Evolutionary conservation across 345 rosid genomes (phyloP), one percentile per base, ranked within the genome.

Genomic region (Noccaea bulbosa): DNA sequence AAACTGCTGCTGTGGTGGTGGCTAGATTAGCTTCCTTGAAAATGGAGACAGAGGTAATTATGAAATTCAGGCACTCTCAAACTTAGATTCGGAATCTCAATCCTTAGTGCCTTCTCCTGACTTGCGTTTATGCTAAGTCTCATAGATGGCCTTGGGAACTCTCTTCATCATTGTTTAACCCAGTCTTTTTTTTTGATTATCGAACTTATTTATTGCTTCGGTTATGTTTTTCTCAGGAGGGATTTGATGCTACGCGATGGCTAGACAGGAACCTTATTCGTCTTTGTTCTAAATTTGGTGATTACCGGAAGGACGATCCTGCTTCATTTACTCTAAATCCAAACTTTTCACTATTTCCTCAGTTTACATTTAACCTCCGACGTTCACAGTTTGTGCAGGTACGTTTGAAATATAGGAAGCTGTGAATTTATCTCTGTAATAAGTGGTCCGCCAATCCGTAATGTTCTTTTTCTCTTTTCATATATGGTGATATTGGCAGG

Each of bases 351-450:
- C 77, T 95, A 75, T 92, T 92, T 82, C 99, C 99, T 79, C 99
- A 95, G 73, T 95, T 95, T 80, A 78, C 90, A 87, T 95, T 95
- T 79, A 95, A 95, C 85, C 88, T 95, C 51, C 81, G 99, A 45
- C 82, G 99, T 11, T 95, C 99, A n/a, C 99, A 95, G 70, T 95
- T 95, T 83, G 87, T 95, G 54, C 99, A 95, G 92, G 98, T 92
- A 80, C 60, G 62, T 40, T 8, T n/a, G 34, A 53, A 17, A 8
- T 33, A 53, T 40, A 57, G 15, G 65, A 48, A 39, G 66, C 34
- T 49, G 22, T 10, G 55, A 38, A 37, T 62, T 24, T 11, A 5
- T 30, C 22, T 62, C 11, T 62, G 69, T 62, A 40, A 10, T 16
- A 30, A 47, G 24, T 11, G 40, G 10, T 46, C 45, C 3, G 1